phyloP scores from a whole-genome alignment of 1,284 basidiomycete species.

The Pterulicium gracile region DNA sequence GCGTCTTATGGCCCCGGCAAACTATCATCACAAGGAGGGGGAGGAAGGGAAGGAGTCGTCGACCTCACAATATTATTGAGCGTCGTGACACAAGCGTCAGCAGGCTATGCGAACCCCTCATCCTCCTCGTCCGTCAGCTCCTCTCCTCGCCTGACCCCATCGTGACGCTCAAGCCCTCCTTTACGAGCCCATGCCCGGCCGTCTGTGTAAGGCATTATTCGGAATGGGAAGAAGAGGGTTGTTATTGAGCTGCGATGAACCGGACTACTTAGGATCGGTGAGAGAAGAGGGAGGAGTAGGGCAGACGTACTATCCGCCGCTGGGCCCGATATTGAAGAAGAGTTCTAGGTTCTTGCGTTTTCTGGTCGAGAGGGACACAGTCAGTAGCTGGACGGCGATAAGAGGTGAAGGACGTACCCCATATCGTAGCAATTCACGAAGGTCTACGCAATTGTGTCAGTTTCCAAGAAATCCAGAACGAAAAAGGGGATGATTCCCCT shows the following conservation, averaged over 20 bases:
- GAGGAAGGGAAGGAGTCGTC: constrained; percentile 4
- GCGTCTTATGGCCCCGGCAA: constrained; percentile 75
- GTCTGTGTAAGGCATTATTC: constrained; percentile 76
- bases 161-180: constrained; percentile 48
- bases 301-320: constrained; percentile 59
- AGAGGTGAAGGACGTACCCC: constrained; percentile 37
- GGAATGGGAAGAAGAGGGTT: constrained; percentile 75
- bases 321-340: constrained; percentile 82
- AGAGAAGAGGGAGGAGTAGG: constrained; percentile 1
- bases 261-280: constrained; percentile 1
- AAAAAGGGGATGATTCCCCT: constrained; percentile 13
- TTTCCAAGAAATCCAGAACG: constrained; percentile 3
- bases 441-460: constrained; percentile 24
- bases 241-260: constrained; percentile 43
- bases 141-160: constrained; percentile 51
- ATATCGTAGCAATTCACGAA: constrained; percentile 92
- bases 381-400: too few species aligned
- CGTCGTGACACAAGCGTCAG: constrained; percentile 4
- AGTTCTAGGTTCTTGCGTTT: constrained; percentile 61
- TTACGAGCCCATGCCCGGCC: constrained; percentile 76
- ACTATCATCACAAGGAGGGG: constrained; percentile 36
- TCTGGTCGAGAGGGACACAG: constrained; percentile 19
- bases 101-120: constrained; percentile 14
- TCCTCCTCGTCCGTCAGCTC: constrained; percentile 68
- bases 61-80: constrained; percentile 14